These are phyloP conservation scores for Acephala macrosclerotiorum DNA, from an alignment of 2,329 filamentous ascomycete genomes.

Conservation along the genomic window DNA sequence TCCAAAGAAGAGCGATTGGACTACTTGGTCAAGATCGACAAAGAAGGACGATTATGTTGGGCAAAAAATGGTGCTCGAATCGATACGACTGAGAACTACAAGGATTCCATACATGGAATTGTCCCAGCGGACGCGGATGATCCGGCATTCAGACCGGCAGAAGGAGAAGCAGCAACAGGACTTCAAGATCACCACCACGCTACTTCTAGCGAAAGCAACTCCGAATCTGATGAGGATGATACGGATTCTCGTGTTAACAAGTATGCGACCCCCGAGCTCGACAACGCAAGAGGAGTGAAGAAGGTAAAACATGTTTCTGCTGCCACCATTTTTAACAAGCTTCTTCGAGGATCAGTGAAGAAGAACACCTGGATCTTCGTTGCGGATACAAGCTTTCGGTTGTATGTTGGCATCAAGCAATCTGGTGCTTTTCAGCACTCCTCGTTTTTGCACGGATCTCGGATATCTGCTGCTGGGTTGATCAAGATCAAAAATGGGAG, in stretches of 20 bases:
- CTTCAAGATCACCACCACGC: slow-evolving; percentile 34
- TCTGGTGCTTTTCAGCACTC: slow-evolving; percentile 90
- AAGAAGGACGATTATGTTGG: slow-evolving; percentile 81
- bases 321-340: slow-evolving; percentile 77
- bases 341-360: slow-evolving; percentile 79
- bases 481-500: slow-evolving; percentile 86
- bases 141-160: slow-evolving; percentile 53
- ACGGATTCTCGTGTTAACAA: slow-evolving; percentile 67
- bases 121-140: slow-evolving; percentile 67
- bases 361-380: slow-evolving; percentile 96
- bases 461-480: slow-evolving; percentile 82
- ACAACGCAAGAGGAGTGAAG: slow-evolving; percentile 65
- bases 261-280: slow-evolving; percentile 69
- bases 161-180: slow-evolving; percentile 37
- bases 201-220: slow-evolving; percentile 42
- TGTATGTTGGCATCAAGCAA: slow-evolving; percentile 91
- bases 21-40: slow-evolving; percentile 81
- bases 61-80: slow-evolving; percentile 82
- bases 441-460: slow-evolving; percentile 83
- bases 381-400: slow-evolving; percentile 81
- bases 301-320: slow-evolving; percentile 74
- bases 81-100: slow-evolving; percentile 77
- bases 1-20: slow-evolving; percentile 81
- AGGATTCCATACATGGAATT: slow-evolving; percentile 80
- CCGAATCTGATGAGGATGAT: slow-evolving; percentile 44